Evolutionary conservation across 208 protist species (phyloP).

Genomic region (Dictyostelium gargantuum): DNA sequence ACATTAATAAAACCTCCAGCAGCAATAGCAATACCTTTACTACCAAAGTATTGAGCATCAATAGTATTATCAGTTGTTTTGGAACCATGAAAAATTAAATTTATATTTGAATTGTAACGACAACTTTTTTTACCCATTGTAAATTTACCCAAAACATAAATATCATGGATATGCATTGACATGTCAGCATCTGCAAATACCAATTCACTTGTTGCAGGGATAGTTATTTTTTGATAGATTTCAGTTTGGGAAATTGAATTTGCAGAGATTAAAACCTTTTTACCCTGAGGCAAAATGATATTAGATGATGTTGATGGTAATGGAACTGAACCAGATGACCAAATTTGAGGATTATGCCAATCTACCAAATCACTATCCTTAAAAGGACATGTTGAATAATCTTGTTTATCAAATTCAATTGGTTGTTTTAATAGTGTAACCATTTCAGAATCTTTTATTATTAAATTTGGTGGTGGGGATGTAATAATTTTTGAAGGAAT

Average conservation of each 20-base stretch:
- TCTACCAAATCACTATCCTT: not conserved
- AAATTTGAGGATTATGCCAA: conserved; percentile 30
- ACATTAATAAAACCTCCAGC: conserved; percentile 58
- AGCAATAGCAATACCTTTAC: conserved; percentile 65
- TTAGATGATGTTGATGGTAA: not conserved
- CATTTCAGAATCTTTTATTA: not conserved
- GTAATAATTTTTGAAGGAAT: not conserved
- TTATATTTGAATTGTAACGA: conserved; percentile 57
- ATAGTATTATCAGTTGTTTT: not conserved
- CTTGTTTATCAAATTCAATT: not conserved
- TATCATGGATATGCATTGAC: not conserved
- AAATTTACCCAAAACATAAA: conserved; percentile 69
- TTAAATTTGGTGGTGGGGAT: not conserved
- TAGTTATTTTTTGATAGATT: conserved; percentile 60
- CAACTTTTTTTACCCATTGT: conserved; percentile 71
- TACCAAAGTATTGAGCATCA: not conserved
- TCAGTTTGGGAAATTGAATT: conserved; percentile 20
- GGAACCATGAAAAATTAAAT: conserved; percentile 68
- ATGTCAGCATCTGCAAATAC: conserved; percentile 74
- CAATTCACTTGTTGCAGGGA: conserved; percentile 54
- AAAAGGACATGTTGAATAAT: not conserved
- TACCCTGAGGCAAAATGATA: conserved; percentile 13
- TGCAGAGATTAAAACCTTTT: conserved; percentile 51
- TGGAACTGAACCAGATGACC: not conserved
- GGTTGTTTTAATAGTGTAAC: not conserved